These are phyloP conservation scores for Aspergillus sp. DNA, from an alignment of 2,329 filamentous ascomycete genomes.

Conservation along the genomic window DNA sequence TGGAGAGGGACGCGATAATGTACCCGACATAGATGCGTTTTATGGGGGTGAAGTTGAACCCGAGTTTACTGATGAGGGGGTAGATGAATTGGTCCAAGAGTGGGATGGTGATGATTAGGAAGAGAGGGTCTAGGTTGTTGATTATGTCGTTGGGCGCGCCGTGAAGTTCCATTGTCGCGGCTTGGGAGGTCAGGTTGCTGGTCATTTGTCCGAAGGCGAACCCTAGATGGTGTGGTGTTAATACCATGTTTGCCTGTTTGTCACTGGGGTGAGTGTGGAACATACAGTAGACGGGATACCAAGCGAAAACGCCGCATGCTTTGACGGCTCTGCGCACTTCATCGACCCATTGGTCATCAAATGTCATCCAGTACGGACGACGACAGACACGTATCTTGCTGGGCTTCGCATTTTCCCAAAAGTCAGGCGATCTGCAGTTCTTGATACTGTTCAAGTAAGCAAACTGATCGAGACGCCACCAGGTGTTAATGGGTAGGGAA, in stretches of 20 bases:
- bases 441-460: constrained; percentile 17
- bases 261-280: background rate
- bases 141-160: constrained; percentile 57
- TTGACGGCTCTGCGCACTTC: constrained; percentile 68
- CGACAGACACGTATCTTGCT: constrained; percentile 16
- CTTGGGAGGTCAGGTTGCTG: constrained; percentile 56
- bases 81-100: constrained; percentile 54
- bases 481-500: background rate
- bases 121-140: constrained; percentile 54
- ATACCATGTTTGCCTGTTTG: constrained; percentile 5
- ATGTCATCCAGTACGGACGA: constrained; percentile 58
- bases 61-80: constrained; percentile 47
- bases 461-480: background rate
- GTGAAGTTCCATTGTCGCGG: constrained; percentile 52
- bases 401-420: constrained; percentile 25
- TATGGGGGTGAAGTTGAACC: constrained; percentile 53
- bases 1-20: constrained; percentile 47
- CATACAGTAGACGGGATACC: constrained; percentile 49
- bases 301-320: constrained; percentile 67
- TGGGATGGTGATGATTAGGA: constrained; percentile 55
- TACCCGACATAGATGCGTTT: constrained; percentile 55
- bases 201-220: constrained; percentile 55
- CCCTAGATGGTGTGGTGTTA: constrained; percentile 22
- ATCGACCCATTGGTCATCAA: constrained; percentile 79
- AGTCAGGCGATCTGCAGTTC: constrained; percentile 19